A percentile compares a stretch with the other conserved stretches of the same genome.
These are phyloP conservation scores for Aspergillus sparsus DNA, from an alignment of 495 filamentous ascomycete species.

Conservation along the genomic window DNA sequence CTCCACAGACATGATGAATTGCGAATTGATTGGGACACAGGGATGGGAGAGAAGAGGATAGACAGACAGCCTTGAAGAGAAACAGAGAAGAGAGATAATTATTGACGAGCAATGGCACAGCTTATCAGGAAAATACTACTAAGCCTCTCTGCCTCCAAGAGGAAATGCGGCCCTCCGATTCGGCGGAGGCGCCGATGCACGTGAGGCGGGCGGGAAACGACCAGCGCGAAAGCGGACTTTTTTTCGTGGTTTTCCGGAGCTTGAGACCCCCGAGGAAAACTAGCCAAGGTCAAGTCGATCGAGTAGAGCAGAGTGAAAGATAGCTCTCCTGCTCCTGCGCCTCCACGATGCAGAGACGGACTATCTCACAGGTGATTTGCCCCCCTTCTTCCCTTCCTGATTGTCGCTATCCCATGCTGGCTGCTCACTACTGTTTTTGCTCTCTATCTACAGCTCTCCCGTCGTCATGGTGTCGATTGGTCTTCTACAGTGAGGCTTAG, in stretches of 20 bases:
- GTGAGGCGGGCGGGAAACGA: constrained; percentile 38
- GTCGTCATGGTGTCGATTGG: constrained; percentile 35
- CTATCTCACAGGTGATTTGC: constrained; percentile 37
- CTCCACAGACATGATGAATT: constrained; percentile 24
- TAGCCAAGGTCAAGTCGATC: background rate
- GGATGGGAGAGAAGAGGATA: constrained; percentile 3
- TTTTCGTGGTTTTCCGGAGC: constrained; percentile 18
- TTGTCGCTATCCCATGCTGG: background rate
- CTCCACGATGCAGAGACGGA: constrained; percentile 40
- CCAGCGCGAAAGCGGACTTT: constrained; percentile 8
- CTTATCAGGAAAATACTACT: constrained; percentile 38
- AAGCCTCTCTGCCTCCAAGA: constrained; percentile 12
- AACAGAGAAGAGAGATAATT: background rate
- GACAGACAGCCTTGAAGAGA: constrained; percentile 19
- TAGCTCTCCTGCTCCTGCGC: constrained; percentile 2
- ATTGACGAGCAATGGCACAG: constrained; percentile 11
- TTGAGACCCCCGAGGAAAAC: constrained; percentile 27
- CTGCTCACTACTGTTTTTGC: background rate
- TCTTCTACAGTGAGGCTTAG: constrained; percentile 28
- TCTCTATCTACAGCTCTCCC: constrained; percentile 26
- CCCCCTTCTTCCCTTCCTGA: background rate
- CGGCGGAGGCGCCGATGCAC: constrained; percentile 34
- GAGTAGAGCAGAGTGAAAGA: background rate
- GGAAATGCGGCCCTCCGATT: constrained; percentile 36
- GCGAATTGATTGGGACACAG: background rate